Base-by-base conservation (phyloP, 2,329 filamentous ascomycete genomes). In the Cordyceps cateniannulata region DNA sequence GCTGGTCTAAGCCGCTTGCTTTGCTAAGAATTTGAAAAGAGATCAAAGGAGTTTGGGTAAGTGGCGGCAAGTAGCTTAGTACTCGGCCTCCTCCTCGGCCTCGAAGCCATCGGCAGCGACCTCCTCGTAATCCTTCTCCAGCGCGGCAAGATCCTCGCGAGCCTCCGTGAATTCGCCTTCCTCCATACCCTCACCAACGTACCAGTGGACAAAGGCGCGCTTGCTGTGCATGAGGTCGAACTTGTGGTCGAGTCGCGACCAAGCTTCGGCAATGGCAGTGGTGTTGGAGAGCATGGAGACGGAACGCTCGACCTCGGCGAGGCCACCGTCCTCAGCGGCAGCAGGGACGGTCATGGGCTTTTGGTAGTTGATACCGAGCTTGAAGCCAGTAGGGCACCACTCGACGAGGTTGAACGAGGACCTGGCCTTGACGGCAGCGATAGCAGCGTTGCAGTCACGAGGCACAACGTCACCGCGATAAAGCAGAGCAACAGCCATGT, bases 111-210 rank as follows among this genome's bases (percentile, higher is more conserved):
- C 89, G 72, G 81, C 84, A 63, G 89, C 89, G 67, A 93, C 89
- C 81, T 93, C 90, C 76, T 92, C 89, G 73, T 93, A 93, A 70
- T 93, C 90, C 80, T 88, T 90, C 81, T 93, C 90, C 38, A 95
- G 81, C 52, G 90, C 90, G 64, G 90, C 90, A 63, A 95, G 81
- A 73, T 95, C 90, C 79, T 95, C 90, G 68, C 90, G 87, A 64
- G 90, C 90, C 77, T 95, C 90, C 65, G 87, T 89, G 79, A 95
- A 95, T 76, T 95, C 90, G 69, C 90, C 90, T 75, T 95, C 90
- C 79, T 95, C 90, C 90, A 95, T 95, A 78, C 90, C 90, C 79
- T 95, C 90, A 66, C 90, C 90, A 59, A 95, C 90, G 67, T 90
- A 90, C 87, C 87, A 89, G 77, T 90, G 86, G 50, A 89, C 86